Base-by-base conservation (phyloP, 331 rosid species). In the Phaseolus coccineus region DNA sequence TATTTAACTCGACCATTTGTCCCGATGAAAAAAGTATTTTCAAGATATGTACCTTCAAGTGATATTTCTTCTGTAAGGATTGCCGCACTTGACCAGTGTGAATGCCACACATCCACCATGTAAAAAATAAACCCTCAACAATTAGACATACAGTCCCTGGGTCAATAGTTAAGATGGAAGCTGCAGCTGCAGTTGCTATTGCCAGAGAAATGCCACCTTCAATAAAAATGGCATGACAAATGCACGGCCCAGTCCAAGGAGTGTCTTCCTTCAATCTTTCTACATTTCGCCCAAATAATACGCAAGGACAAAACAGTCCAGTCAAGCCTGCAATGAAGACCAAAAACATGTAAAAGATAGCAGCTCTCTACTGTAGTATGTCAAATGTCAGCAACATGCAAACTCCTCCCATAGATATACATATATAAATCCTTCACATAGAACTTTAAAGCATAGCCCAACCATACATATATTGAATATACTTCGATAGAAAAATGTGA, bases 71-170 rank as follows among this genome's bases (percentile, higher is more conserved):
- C 86, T 96, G 99, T 11, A 96, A 82, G 55, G 94, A 28, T 84
- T 96, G 99, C 68, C 99, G 91, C 82, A 86, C 88, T 74, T 89
- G 91, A 82, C 99, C 99, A 35, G 93, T 88, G 80, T 91, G 91
- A 68, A 90, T 89, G 74, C 97, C 98, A 73, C 98, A 93, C 95
- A 96, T 91, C 99, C 99, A 93, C 99, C 99, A 96, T 42, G 96
- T 86, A 84, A 93, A 96, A 19, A 96, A 62, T 64, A 93, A 87
- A 42, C 99, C 96, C 92, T 96, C 99, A 15, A 87, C 70, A 44
- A 96, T 66, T 76, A 93, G 97, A 79, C 91, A 89, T 44, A 88
- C 16, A 10, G 92, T 87, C 65, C 87, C 89, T 0, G 94, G 96
- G 55, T 93, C 90, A 71, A 88, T 0, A 77, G 93, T 83, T 63